phyloP scores from a whole-genome alignment of 2,329 filamentous ascomycete species.

The Elsinoe perseae region DNA sequence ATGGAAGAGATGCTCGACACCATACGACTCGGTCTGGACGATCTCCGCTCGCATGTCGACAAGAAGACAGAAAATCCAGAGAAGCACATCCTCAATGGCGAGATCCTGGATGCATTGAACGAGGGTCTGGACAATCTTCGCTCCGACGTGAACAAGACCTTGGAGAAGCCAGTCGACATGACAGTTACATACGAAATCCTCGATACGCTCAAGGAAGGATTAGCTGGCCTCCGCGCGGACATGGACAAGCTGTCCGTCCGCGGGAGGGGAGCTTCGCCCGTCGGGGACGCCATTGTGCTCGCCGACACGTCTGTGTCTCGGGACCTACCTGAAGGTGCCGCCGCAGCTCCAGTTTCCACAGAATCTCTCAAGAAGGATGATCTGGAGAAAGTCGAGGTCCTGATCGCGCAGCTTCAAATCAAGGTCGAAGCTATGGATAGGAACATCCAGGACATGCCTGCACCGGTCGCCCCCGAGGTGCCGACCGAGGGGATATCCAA shows the following conservation, averaged over 20 bases:
- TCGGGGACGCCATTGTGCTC: slow-evolving; percentile 50
- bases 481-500: slow-evolving; percentile 34
- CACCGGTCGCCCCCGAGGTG: slow-evolving; percentile 29
- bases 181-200: slow-evolving; percentile 84
- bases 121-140: slow-evolving; percentile 69
- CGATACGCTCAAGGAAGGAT: slow-evolving; percentile 74
- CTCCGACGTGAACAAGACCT: slow-evolving; percentile 64
- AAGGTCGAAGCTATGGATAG: slow-evolving; percentile 74
- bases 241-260: slow-evolving; percentile 62
- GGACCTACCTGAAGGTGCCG: slow-evolving; percentile 22
- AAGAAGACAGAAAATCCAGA: slow-evolving; percentile 49
- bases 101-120: slow-evolving; percentile 54
- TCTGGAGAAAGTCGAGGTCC: slow-evolving; percentile 74
- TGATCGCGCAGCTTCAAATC: slow-evolving; percentile 72
- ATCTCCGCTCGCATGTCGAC: slow-evolving; percentile 42
- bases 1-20: slow-evolving; percentile 45
- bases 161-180: slow-evolving; percentile 72
- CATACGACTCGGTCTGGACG: slow-evolving; percentile 43
- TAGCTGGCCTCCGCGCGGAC: slow-evolving; percentile 67
- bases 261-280: slow-evolving; percentile 42
- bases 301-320: slow-evolving; percentile 41
- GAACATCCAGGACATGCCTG: slow-evolving; percentile 41
- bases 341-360: slow-evolving; percentile 24
- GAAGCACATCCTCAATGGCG: slow-evolving; percentile 46
- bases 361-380: slow-evolving; percentile 56